Conservation (phyloP, 257 asterid genomes). For the Solanum tarapatanum region DNA sequence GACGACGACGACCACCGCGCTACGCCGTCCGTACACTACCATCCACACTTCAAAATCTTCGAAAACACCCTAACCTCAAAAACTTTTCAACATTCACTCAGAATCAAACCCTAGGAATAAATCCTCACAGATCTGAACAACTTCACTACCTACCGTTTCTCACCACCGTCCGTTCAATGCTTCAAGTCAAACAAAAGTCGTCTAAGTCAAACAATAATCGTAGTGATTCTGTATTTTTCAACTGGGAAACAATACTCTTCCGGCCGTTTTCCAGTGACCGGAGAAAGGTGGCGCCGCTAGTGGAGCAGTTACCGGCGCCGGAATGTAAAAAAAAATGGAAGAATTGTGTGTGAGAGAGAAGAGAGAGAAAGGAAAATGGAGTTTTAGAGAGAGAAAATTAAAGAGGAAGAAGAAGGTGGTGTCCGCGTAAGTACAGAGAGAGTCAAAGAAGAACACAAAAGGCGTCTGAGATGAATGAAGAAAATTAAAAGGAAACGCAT, state of each 20-base stretch:
- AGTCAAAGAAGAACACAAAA: conserved; percentile 4
- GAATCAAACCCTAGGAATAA: conserved; percentile 3
- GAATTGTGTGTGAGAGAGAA: not conserved
- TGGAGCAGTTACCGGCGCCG: not conserved
- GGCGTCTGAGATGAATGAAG: not conserved
- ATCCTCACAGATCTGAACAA: conserved; percentile 16
- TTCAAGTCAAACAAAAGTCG: not conserved
- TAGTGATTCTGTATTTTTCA: not conserved
- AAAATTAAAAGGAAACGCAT: not conserved
- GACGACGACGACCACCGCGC: conserved; percentile 24
- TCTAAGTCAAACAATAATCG: not conserved
- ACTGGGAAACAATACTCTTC: not conserved
- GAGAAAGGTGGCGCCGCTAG: not conserved
- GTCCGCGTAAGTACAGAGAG: not conserved
- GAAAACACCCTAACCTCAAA: conserved; percentile 9
- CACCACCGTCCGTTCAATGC: not conserved
- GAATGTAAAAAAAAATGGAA: not conserved
- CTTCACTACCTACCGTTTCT: not conserved
- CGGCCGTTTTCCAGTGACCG: not conserved
- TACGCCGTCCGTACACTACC: conserved; percentile 54
- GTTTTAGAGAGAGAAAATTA: not conserved
- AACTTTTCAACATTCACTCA: conserved; percentile 8
- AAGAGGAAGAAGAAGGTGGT: not conserved
- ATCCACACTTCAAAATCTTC: conserved; percentile 35
- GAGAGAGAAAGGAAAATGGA: not conserved